Base-by-base conservation (phyloP, 192 early-diverging fungal species). In the Pilaira anomala region DNA sequence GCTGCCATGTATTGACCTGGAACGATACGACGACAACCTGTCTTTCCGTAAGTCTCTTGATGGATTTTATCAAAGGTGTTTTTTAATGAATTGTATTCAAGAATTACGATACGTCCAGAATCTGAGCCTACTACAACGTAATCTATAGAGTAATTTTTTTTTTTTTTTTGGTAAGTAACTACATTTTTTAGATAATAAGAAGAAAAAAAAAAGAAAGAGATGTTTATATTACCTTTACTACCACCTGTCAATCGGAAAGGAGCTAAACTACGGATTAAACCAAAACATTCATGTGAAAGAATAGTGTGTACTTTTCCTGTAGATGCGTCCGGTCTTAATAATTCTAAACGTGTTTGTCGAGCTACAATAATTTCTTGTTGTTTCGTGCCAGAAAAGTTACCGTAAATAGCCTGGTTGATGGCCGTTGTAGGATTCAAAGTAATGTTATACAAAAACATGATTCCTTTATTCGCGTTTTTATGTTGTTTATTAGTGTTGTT, bases 1-100 rank as follows among this genome's bases (percentile, higher is more conserved):
- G 87, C 74, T 3, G 96, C 96, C 30, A 99, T 83, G 55, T 95
- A 98, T 76, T 99, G 92, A 14, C 98, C 98, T 7, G 98, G 91
- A 0, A 97, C 88, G 40, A 89, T 86, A 46, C 98, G 75, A 24
- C 98, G 82, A 54, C 88, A 82, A 33, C 96, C 98, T 11, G 88
- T 88, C 63, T 96, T 96, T 24, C 95, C 98, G 75, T 85, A 98
- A 3, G 93, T 96, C 61, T 99, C 95, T 74, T 89, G 81, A 68
- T 97, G 95, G 11, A 95, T 87, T 55, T 85, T 80, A 24, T 80
- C 83, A 65, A 97, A 95, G 19, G 73, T 71, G 60, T 90, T 90
- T 57, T 84, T 85, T 18, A 62, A 63, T 0, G 84, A 75, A 57
- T 92, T 88, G 73, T 94, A 99, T 70, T 96, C 95, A 25, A 99